A percentile compares a stretch with the other conserved stretches of the same genome.
Evolutionary conservation across 768 basidiomycete species (phyloP).

Genomic region (Boletus reticuloceps): DNA sequence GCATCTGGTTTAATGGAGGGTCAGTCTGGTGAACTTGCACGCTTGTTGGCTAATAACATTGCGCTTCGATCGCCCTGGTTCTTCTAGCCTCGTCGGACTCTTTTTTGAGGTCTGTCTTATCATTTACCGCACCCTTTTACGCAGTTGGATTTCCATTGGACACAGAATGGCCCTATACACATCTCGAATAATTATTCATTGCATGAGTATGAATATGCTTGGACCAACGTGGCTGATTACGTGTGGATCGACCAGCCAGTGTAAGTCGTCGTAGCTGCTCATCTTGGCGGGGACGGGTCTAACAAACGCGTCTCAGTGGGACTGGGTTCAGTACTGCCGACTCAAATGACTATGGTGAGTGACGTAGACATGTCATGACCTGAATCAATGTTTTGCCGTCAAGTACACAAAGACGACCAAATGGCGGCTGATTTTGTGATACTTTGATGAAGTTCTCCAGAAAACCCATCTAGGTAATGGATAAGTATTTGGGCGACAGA

Average conservation of each 20-base stretch:
- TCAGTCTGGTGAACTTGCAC: conserved; percentile 24
- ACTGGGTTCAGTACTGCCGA: conserved; percentile 66
- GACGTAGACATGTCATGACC: neutral
- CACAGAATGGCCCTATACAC: conserved; percentile 67
- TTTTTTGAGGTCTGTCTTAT: conserved; percentile 52
- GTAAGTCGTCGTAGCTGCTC: conserved; percentile 24
- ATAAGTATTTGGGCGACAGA: too few species aligned
- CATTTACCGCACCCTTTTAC: neutral
- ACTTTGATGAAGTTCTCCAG: too few species aligned
- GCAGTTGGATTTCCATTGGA: neutral
- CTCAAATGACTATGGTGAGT: conserved; percentile 57
- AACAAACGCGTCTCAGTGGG: conserved; percentile 38
- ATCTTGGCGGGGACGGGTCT: neutral
- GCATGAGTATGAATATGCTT: conserved; percentile 51
- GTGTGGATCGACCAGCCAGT: conserved; percentile 78
- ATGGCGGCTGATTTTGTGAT: conserved; percentile 54
- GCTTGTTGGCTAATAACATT: neutral
- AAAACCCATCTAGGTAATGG: too few species aligned
- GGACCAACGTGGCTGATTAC: conserved; percentile 60
- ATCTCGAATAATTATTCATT: conserved; percentile 51
- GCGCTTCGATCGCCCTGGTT: conserved; percentile 48
- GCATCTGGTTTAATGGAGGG: conserved; percentile 76
- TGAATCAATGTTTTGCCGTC: conserved; percentile 11
- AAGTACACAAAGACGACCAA: conserved; percentile 62
- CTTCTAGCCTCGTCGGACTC: conserved; percentile 65